Base-by-base conservation (phyloP, 176 grass and related monocot species). In the Secale cereale region DNA sequence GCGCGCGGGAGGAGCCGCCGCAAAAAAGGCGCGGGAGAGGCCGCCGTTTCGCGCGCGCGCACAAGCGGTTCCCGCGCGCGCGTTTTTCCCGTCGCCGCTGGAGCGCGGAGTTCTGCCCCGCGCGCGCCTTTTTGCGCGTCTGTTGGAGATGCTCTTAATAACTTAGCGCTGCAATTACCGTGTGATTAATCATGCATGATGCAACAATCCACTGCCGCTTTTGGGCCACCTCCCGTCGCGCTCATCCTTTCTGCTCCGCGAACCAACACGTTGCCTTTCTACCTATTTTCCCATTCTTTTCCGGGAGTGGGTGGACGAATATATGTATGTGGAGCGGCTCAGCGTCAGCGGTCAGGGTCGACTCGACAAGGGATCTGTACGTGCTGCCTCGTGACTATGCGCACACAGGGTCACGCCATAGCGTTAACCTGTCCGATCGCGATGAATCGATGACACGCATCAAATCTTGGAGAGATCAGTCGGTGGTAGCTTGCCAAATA, bases 261-360 rank as follows among this genome's bases (percentile, higher is more conserved):
- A 48, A 46, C 1, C 70, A 56, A 56, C 52, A 22, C 52, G 52
- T 43, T 43, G 41, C 30, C 30, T 31, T 2, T 3, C 2, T 48
- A 48, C 70, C 70, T 3, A 74, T 74, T 48, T 48, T 8, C 23
- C 70, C 39, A 0, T 17, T 16, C 70, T 73, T 45, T 73, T 52
- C 15, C 2, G 23, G 23, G 27, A 48, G 40, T 74, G 70, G 25
- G 40, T 48, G 70, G 1, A 5, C 12, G 27, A 41, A 74, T 28
- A 74, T 74, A 4, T 69, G 48, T 56, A 22, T 19, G 70, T 74
- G 70, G 27, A 74, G 40, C 70, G 40, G 70, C 70, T 74, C 70
- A 74, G 40, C 70, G 43, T n/a, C n/a, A n/a, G 40, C 70, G 43
- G 40, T 74, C 40, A 19, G 25, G 70, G 27, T 74, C 70, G 41